These are phyloP conservation scores for Sanghuangporus weigelae DNA, from an alignment of 1,284 basidiomycete genomes.

Conservation along the genomic window DNA sequence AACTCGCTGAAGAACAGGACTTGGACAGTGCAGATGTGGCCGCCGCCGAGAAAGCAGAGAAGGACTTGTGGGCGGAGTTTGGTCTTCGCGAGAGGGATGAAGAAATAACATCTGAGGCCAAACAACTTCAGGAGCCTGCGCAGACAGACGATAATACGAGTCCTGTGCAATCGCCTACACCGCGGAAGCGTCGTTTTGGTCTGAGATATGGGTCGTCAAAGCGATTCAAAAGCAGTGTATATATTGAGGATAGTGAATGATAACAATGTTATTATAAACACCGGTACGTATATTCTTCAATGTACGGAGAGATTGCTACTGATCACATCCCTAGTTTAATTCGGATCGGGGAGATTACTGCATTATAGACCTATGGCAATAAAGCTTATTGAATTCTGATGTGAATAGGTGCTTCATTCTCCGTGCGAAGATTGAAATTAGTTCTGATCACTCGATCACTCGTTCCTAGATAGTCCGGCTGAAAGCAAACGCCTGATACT, in stretches of 20 bases:
- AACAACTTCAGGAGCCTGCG: neutral
- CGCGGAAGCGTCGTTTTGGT: neutral
- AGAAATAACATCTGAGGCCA: neutral
- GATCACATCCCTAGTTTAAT: neutral
- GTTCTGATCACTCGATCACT: neutral
- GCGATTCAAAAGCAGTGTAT: constrained; percentile 11
- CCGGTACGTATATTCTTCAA: neutral
- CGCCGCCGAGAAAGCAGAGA: neutral
- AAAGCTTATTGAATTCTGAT: neutral
- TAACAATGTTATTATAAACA: neutral
- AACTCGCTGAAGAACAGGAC: constrained; percentile 43
- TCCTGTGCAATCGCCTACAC: neutral
- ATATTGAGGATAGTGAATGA: constrained; percentile 10
- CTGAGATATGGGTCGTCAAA: neutral
- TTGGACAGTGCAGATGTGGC: constrained; percentile 30
- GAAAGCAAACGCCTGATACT: neutral
- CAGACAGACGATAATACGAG: neutral
- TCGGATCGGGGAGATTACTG: neutral
- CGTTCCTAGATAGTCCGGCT: neutral
- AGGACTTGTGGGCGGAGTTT: constrained; percentile 1
- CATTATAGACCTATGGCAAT: neutral
- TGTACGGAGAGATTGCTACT: neutral
- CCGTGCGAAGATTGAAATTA: neutral
- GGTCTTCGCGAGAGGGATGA: neutral
- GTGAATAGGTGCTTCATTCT: neutral